Evolutionary conservation across 2,329 filamentous ascomycete species (phyloP).

Genomic region (Neobulgaria alba): DNA sequence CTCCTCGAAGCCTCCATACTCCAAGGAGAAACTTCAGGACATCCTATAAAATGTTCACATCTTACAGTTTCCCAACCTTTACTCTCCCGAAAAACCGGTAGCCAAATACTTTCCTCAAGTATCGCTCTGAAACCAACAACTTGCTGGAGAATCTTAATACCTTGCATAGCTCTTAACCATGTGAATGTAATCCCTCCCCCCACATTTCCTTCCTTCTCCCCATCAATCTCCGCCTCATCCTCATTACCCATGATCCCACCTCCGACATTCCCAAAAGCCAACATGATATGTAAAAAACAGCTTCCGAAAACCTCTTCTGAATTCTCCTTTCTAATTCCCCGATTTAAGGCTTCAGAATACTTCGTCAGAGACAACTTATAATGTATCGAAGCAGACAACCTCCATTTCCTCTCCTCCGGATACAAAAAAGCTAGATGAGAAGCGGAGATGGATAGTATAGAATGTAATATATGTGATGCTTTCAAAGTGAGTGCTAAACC

Average conservation of each 20-base stretch:
- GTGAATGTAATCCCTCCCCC: not conserved
- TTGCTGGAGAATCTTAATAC: not conserved
- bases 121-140: not conserved
- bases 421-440: slow-evolving; percentile 4
- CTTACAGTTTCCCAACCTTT: not conserved
- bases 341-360: slow-evolving; percentile 1
- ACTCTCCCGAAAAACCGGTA: not conserved
- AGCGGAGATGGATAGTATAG: slow-evolving; percentile 9
- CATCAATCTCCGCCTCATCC: not conserved
- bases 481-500: slow-evolving; percentile 1
- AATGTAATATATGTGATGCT: slow-evolving; percentile 7
- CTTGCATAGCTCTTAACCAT: not conserved
- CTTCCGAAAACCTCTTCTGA: slow-evolving; percentile 1
- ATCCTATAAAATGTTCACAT: not conserved
- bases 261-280: slow-evolving; percentile 8
- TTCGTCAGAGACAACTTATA: slow-evolving; percentile 1
- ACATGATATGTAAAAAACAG: slow-evolving; percentile 4
- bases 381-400: slow-evolving; percentile 1
- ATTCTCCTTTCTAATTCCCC: not conserved
- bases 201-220: not conserved
- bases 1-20: not conserved
- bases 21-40: not conserved
- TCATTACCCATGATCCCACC: too few relatives aligned
- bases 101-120: not conserved
- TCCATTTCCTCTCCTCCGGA: slow-evolving; percentile 2